Evolutionary conservation across 225 moss, liverwort and hornwort species (phyloP).

Genomic region (Bryum argenteum): DNA sequence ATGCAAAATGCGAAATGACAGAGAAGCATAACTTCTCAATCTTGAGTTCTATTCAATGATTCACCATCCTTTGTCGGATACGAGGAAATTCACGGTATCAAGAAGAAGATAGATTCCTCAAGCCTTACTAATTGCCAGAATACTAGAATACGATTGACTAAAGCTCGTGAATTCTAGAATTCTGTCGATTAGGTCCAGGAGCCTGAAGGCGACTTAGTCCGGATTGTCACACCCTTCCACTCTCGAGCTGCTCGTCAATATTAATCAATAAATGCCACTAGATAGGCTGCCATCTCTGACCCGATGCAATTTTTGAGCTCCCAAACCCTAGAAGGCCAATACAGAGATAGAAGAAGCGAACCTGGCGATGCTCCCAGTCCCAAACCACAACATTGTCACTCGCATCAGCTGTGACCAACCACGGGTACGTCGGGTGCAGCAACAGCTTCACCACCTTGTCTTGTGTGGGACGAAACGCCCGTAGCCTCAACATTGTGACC

Average conservation of each 20-base stretch:
- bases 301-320: conserved; percentile 2
- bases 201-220: conserved; percentile 8
- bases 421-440: conserved; percentile 98
- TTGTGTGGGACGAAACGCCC: conserved; percentile 91
- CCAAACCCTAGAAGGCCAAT: conserved; percentile 29
- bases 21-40: background rate
- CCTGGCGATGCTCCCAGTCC: conserved; percentile 99
- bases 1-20: background rate
- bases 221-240: background rate
- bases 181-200: background rate
- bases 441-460: conserved; percentile 92
- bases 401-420: conserved; percentile 92
- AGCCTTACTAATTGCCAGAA: background rate
- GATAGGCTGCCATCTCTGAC: conserved; percentile 18
- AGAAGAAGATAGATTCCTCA: background rate
- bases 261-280: background rate
- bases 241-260: conserved; percentile 18
- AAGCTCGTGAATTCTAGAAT: background rate
- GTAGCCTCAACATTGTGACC: conserved; percentile 84
- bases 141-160: background rate
- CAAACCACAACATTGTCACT: conserved; percentile 96
- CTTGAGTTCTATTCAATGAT: background rate
- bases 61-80: background rate
- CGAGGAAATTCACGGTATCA: background rate
- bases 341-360: conserved; percentile 21